Percentiles rank a stretch among this genome's conserved stretches.
phyloP scores from a whole-genome alignment of 2,329 filamentous ascomycete genomes.

The Aspergillus hortae region DNA sequence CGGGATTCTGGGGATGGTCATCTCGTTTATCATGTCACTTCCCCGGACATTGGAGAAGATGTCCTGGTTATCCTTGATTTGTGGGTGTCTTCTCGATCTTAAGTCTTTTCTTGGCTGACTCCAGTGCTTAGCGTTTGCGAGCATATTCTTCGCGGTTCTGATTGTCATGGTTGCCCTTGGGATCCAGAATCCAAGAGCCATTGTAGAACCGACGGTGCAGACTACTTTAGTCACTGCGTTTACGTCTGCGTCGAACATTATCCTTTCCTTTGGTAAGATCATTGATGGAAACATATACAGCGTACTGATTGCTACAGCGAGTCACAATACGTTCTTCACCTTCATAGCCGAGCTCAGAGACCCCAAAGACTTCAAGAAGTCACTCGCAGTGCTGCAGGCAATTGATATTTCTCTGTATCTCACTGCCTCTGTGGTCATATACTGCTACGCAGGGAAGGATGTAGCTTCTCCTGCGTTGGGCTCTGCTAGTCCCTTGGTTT shows the following conservation, averaged over 20 bases:
- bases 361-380: slow-evolving; percentile 59
- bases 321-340: slow-evolving; percentile 65
- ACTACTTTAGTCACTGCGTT: slow-evolving; percentile 55
- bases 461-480: slow-evolving; percentile 66
- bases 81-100: slow-evolving; percentile 11
- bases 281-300: slow-evolving; percentile 51
- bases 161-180: slow-evolving; percentile 66
- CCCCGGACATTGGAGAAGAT: slow-evolving; percentile 62
- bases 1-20: slow-evolving; percentile 55
- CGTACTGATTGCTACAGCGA: slow-evolving; percentile 43
- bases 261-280: slow-evolving; percentile 62
- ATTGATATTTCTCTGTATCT: slow-evolving; percentile 62
- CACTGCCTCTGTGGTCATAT: slow-evolving; percentile 64
- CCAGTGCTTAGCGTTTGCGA: slow-evolving; percentile 52
- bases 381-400: slow-evolving; percentile 59
- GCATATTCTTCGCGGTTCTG: slow-evolving; percentile 61
- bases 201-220: slow-evolving; percentile 36
- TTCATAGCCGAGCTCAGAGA: slow-evolving; percentile 63
- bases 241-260: slow-evolving; percentile 64
- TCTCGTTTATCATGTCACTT: slow-evolving; percentile 59
- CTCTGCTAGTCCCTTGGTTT: slow-evolving; percentile 54
- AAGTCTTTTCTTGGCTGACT: slow-evolving; percentile 1
- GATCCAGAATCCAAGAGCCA: slow-evolving; percentile 42
- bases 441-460: slow-evolving; percentile 59
- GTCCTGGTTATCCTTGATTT: slow-evolving; percentile 60